These are phyloP conservation scores for Alternaria infectoria DNA, from an alignment of 2,329 filamentous ascomycete genomes.

Conservation along the genomic window DNA sequence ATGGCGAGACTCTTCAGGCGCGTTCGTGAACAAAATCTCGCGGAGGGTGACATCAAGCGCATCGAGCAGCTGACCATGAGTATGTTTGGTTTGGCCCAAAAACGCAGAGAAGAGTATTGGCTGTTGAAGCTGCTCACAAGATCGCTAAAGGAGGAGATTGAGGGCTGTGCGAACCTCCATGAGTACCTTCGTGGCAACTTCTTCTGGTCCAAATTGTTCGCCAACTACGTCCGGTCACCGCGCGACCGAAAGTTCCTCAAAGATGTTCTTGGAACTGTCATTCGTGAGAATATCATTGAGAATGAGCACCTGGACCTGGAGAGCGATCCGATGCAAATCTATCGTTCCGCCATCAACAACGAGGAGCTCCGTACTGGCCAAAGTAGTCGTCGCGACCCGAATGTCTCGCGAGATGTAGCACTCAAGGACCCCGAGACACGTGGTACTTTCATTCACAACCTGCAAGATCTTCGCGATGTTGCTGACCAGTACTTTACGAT, in stretches of 20 bases:
- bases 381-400: constrained; percentile 78
- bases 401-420: constrained; percentile 90
- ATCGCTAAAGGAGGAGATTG: constrained; percentile 85
- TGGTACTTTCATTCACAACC: constrained; percentile 89
- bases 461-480: constrained; percentile 92
- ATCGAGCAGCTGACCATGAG: constrained; percentile 96
- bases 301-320: constrained; percentile 90
- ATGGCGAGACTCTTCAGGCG: constrained; percentile 86
- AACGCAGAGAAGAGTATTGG: constrained; percentile 95
- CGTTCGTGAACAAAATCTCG: constrained; percentile 79
- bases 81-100: constrained; percentile 95
- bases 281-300: constrained; percentile 91
- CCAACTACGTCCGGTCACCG: constrained; percentile 88
- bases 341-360: constrained; percentile 93
- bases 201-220: constrained; percentile 88
- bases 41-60: constrained; percentile 91
- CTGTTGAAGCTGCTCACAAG: constrained; percentile 84
- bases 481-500: constrained; percentile 86
- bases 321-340: constrained; percentile 97
- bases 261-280: constrained; percentile 81
- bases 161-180: constrained; percentile 73
- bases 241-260: constrained; percentile 91
- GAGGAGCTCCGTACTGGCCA: constrained; percentile 92
- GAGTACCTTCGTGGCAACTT: constrained; percentile 90
- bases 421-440: constrained; percentile 94